Percentiles rank a stretch among this genome's conserved stretches.
Evolutionary conservation across 495 filamentous ascomycete species (phyloP).

Genomic region (Penicillium malachiteum): DNA sequence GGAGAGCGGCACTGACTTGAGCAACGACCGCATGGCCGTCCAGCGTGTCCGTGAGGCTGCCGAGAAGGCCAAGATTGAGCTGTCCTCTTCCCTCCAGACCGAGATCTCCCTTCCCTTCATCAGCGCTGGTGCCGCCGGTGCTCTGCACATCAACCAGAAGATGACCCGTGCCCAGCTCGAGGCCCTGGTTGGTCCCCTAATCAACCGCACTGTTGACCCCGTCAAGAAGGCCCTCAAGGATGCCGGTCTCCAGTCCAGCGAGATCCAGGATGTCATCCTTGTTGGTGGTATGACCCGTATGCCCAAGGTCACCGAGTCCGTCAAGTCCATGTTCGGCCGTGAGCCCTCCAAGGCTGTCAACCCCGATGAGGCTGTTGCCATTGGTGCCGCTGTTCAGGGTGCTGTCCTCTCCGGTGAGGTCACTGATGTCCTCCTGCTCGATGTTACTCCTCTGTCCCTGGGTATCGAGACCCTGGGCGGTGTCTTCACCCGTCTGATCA

Average conservation of each 20-base stretch:
- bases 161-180: conserved; percentile 92
- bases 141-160: conserved; percentile 97
- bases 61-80: conserved; percentile 99
- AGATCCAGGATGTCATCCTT: conserved; percentile 98
- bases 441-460: conserved; percentile 96
- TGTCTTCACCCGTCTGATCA: conserved; percentile 99
- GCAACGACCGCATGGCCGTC: conserved; percentile 94
- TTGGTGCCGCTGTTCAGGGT: conserved; percentile 97
- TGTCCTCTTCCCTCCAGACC: conserved; percentile 93
- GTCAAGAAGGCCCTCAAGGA: conserved; percentile 98
- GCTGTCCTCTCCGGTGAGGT: conserved; percentile 96
- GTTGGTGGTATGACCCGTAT: conserved; percentile 99
- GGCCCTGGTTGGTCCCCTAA: conserved; percentile 86
- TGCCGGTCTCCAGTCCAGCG: conserved; percentile 87
- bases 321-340: conserved; percentile 96
- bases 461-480: conserved; percentile 99
- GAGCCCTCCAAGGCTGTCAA: conserved; percentile 99
- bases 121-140: conserved; percentile 88
- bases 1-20: conserved; percentile 88
- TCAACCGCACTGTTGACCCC: conserved; percentile 82
- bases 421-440: conserved; percentile 91
- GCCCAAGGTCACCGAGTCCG: conserved; percentile 97
- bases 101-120: conserved; percentile 97
- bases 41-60: conserved; percentile 99
- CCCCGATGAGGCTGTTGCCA: conserved; percentile 98